Base-by-base conservation (phyloP, 208 protist species). In the Trypanosoma caninum region DNA sequence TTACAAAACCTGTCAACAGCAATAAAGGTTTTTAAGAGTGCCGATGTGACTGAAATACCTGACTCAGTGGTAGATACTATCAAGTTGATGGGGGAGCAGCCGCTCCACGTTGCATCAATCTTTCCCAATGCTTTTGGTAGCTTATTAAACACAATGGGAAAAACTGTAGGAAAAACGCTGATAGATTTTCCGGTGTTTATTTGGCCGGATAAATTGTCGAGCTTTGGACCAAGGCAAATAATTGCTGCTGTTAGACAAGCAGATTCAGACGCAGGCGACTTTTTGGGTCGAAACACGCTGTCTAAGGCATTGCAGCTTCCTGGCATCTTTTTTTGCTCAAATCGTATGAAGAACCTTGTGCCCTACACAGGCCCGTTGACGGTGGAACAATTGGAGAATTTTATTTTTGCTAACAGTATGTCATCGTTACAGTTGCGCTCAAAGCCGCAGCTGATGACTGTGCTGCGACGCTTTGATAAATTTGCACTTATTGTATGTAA, bases 171-270 rank as follows among this genome's bases (percentile, higher is more conserved):
- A 11, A 48, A 34, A 20, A 44, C 10, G 5, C 10, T 33, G 18
- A 20, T 1, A 28, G 28, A 23, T 38, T 45, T 20, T 25, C n/a
- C n/a, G n/a, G n/a, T 59, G 11, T 65, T 65, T 31, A 1, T 55
- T 18, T 64, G 55, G 65, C 50, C 50, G 1, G 11, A 13, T 16
- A 0, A 4, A 0, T 6, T 0, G 28, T 23, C 23, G 8, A 11
- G 37, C 5, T 13, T 16, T 3, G 22, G 13, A 18, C 55, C 50
- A 13, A 7, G 63, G 31, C 75, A 77, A 37, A 27, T 81, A 0
- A 59, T 74, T 34, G 75, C 59, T 18, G 65, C 65, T 7, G 55
- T 76, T 11, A 59, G 66, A 16, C 46, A 63, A 27, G 65, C 66
- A 2, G 59, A 73, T 38, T 69, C 72, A 31, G n/a, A 50, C 37